Conservation (phyloP, 148 eudicot species). For the Spergularia bocconei region DNA sequence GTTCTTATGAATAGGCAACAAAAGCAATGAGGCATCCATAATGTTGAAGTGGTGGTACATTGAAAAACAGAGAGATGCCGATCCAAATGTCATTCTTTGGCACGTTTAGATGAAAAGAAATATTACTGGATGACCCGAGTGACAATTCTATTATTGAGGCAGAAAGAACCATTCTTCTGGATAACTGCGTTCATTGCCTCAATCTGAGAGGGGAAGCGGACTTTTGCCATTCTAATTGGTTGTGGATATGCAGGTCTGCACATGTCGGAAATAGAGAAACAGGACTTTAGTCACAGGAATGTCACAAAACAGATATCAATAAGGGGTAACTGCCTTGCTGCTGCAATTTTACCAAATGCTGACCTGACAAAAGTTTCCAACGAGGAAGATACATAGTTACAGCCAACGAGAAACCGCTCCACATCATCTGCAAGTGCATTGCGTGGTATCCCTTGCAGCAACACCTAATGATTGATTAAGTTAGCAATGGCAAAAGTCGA, state of each 20-base stretch:
- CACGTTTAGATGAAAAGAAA: not conserved
- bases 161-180: slow-evolving; percentile 52
- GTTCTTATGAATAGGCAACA: not conserved
- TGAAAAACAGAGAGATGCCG: not conserved
- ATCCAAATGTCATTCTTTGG: not conserved
- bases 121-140: slow-evolving; percentile 59
- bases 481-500: not conserved
- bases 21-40: slow-evolving; percentile 1
- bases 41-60: not conserved
- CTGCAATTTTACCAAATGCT: not conserved
- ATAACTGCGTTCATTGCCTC: slow-evolving; percentile 63
- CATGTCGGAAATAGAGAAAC: not conserved
- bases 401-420: slow-evolving; percentile 65
- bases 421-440: slow-evolving; percentile 51
- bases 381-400: slow-evolving; percentile 46
- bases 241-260: slow-evolving; percentile 40
- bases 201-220: slow-evolving; percentile 45
- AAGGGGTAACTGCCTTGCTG: not conserved
- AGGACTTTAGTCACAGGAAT: not conserved
- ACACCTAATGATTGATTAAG: slow-evolving; percentile 32
- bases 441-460: slow-evolving; percentile 61
- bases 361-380: slow-evolving; percentile 54
- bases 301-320: not conserved
- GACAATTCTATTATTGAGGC: slow-evolving; percentile 47
- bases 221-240: slow-evolving; percentile 44